Percentiles rank a stretch among this genome's conserved stretches.
phyloP scores from a whole-genome alignment of 2,329 filamentous ascomycete species.

The Botrytis sinoallii region DNA sequence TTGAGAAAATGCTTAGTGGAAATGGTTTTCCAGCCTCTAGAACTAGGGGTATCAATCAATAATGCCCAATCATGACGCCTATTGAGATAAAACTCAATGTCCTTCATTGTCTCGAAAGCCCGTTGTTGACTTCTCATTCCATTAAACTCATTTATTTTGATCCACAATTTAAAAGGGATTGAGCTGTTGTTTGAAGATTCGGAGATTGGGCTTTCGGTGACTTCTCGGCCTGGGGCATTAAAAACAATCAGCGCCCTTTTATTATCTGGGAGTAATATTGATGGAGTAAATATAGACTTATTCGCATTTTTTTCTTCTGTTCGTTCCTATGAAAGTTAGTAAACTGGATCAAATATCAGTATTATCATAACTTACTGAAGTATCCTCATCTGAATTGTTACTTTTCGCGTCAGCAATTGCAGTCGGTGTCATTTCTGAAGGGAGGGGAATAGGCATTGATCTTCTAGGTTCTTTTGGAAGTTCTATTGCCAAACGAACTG shows the following conservation, averaged over 20 bases:
- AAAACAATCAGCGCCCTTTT: not conserved
- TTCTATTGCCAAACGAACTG: not conserved
- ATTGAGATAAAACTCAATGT: not conserved
- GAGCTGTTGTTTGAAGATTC: not conserved
- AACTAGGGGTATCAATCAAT: not conserved
- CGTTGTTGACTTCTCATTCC: not conserved
- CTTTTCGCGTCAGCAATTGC: not conserved
- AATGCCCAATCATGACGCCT: not conserved
- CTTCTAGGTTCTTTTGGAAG: not conserved
- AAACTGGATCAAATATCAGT: not conserved
- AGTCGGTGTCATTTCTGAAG: not conserved
- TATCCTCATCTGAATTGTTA: not conserved
- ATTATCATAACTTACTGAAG: not conserved
- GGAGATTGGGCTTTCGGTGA: not conserved
- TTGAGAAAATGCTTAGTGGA: not conserved
- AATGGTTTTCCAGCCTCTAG: not conserved
- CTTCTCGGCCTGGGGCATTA: not conserved
- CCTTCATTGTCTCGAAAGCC: not conserved
- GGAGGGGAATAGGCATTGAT: not conserved
- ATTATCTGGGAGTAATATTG: not conserved
- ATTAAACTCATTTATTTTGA: not conserved
- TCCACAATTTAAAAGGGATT: not conserved
- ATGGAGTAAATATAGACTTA: not conserved
- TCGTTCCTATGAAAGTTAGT: not conserved
- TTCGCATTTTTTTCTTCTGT: not conserved